A percentile compares a stretch with the other conserved stretches of the same genome.
Evolutionary conservation across 2,329 filamentous ascomycete genomes (phyloP).

Genomic region (Sclerotinia nivalis): DNA sequence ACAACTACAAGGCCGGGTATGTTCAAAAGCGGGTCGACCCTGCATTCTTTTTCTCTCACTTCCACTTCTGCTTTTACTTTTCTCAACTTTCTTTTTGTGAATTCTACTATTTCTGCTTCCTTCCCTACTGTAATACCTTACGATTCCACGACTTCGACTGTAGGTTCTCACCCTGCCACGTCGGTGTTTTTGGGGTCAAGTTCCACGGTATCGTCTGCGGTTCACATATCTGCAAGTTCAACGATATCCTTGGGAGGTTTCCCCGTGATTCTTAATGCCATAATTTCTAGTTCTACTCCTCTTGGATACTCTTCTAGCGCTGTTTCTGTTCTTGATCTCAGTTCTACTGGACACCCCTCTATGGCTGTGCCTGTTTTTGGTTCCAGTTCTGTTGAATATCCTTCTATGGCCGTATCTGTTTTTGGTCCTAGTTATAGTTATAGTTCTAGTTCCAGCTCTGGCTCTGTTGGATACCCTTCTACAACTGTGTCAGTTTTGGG

Average conservation of each 20-base stretch:
- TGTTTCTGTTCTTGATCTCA: slow-evolving; percentile 12
- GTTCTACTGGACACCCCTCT: slow-evolving; percentile 11
- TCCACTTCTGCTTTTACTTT: slow-evolving; percentile 8
- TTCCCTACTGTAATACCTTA: slow-evolving; percentile 15
- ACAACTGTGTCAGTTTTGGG: too few relatives aligned
- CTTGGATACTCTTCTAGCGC: slow-evolving; percentile 16
- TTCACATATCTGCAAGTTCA: slow-evolving; percentile 20
- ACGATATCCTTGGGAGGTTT: slow-evolving; percentile 11
- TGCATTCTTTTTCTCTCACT: slow-evolving; percentile 30
- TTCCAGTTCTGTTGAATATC: too few relatives aligned
- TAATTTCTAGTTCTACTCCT: slow-evolving; percentile 23
- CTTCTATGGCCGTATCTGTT: too few relatives aligned
- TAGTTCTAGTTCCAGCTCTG: too few relatives aligned
- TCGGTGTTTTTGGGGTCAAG: slow-evolving; percentile 6
- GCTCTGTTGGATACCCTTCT: too few relatives aligned
- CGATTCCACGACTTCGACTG: slow-evolving; percentile 21
- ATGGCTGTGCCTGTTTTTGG: background rate
- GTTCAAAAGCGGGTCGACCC: slow-evolving; percentile 27
- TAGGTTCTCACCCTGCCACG: background rate
- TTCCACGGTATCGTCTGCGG: slow-evolving; percentile 6
- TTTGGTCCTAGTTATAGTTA: too few relatives aligned
- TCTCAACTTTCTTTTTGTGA: slow-evolving; percentile 11
- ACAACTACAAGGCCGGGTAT: slow-evolving; percentile 28
- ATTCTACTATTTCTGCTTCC: slow-evolving; percentile 13
- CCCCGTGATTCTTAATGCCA: slow-evolving; percentile 8